These are phyloP conservation scores for Amanita muscaria DNA, from an alignment of 768 basidiomycete species.

Conservation along the genomic window DNA sequence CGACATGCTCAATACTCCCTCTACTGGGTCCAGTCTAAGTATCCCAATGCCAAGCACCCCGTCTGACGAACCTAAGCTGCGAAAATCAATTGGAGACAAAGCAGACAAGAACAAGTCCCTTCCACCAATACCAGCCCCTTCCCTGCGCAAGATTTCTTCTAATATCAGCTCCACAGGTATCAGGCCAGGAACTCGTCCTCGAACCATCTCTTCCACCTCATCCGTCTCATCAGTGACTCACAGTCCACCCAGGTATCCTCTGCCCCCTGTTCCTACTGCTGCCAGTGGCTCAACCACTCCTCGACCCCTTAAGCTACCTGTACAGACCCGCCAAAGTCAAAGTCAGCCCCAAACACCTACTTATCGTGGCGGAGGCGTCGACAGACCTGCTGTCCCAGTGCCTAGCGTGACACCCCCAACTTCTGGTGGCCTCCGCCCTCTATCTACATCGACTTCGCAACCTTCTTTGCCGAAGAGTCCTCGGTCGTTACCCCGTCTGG, in stretches of 20 bases:
- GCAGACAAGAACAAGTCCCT: conserved; percentile 29
- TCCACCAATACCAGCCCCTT: conserved; percentile 21
- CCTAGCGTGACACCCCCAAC: conserved; percentile 10
- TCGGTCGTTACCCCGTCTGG: conserved; percentile 1
- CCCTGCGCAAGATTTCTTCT: conserved; percentile 12
- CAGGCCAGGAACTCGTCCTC: conserved; percentile 6
- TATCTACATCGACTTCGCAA: conserved; percentile 1
- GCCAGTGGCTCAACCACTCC: conserved; percentile 1
- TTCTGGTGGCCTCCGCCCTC: neutral
- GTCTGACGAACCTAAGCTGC: conserved; percentile 16
- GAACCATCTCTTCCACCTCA: conserved; percentile 7
- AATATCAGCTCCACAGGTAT: conserved; percentile 9
- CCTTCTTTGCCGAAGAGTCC: neutral
- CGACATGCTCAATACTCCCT: conserved; percentile 21
- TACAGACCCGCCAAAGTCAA: conserved; percentile 9
- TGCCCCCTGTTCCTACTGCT: conserved; percentile 12
- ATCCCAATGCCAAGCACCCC: conserved; percentile 28
- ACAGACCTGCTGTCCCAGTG: conserved; percentile 28
- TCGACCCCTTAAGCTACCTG: conserved; percentile 8
- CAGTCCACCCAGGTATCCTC: conserved; percentile 1
- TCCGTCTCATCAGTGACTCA: conserved; percentile 1
- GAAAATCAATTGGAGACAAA: conserved; percentile 5
- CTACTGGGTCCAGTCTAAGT: conserved; percentile 27
- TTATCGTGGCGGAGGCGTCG: conserved; percentile 17
- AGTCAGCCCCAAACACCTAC: conserved; percentile 18